These are phyloP conservation scores for Trichophyton schoenleinii DNA, from an alignment of 2,329 filamentous ascomycete genomes.

Conservation along the genomic window DNA sequence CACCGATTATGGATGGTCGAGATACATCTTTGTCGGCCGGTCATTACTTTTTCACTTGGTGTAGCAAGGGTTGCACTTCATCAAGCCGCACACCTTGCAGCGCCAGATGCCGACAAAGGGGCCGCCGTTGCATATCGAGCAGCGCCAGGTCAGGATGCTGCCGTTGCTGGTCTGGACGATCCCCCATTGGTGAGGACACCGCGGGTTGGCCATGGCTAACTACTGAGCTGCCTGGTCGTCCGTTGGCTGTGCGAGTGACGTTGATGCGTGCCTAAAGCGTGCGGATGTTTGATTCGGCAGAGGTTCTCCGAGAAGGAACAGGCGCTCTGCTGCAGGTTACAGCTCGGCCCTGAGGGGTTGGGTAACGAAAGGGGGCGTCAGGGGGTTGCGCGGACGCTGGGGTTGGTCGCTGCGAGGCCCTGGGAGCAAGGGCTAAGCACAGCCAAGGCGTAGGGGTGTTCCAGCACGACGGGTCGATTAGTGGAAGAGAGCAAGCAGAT, in stretches of 20 bases:
- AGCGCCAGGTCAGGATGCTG: slow-evolving; percentile 33
- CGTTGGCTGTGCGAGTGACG: background rate
- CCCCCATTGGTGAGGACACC: slow-evolving; percentile 13
- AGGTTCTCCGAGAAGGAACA: background rate
- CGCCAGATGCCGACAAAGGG: slow-evolving; percentile 33
- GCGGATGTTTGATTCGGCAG: background rate
- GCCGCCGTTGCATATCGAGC: slow-evolving; percentile 31
- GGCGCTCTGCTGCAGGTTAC: background rate
- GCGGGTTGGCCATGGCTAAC: slow-evolving; percentile 9
- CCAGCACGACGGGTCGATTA: slow-evolving; percentile 2
- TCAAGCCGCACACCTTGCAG: slow-evolving; percentile 32
- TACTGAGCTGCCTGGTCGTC: too few relatives aligned
- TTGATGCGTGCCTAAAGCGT: background rate
- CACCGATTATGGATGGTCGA: too few relatives aligned
- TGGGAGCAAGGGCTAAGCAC: background rate
- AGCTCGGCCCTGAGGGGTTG: background rate
- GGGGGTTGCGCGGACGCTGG: background rate
- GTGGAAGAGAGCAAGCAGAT: background rate
- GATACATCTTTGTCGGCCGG: too few relatives aligned
- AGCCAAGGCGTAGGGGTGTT: background rate
- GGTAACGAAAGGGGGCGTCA: background rate
- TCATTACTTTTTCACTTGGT: slow-evolving; percentile 12
- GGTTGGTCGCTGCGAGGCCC: background rate
- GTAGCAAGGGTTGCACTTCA: slow-evolving; percentile 31
- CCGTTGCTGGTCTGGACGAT: slow-evolving; percentile 32